Evolutionary conservation across 2,329 filamentous ascomycete genomes (phyloP).

Genomic region (Phyllosticta citriasiana): DNA sequence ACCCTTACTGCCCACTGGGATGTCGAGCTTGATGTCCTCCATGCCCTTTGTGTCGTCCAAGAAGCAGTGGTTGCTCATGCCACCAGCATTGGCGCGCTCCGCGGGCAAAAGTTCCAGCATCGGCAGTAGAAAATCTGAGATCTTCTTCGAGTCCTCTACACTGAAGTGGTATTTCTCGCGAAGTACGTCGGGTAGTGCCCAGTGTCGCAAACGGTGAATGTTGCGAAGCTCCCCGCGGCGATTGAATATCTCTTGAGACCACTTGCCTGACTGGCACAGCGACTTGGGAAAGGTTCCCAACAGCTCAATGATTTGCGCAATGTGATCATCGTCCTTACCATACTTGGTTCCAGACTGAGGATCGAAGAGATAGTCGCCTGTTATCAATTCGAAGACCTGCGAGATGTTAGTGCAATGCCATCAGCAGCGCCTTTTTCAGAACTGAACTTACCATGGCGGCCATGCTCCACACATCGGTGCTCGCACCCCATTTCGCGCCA

Average conservation of each 20-base stretch:
- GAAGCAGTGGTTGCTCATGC: conserved; percentile 81
- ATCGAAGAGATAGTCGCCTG: conserved; percentile 96
- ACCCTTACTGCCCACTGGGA: conserved; percentile 71
- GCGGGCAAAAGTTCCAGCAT: conserved; percentile 88
- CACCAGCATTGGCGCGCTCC: conserved; percentile 85
- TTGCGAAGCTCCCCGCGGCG: conserved; percentile 94
- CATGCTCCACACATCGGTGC: conserved; percentile 99
- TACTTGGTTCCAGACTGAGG: conserved; percentile 98
- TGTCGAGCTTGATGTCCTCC: conserved; percentile 64
- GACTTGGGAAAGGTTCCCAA: conserved; percentile 89
- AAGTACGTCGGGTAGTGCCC: conserved; percentile 86
- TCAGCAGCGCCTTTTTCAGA: not conserved
- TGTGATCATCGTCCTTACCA: conserved; percentile 98
- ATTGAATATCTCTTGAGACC: conserved; percentile 98
- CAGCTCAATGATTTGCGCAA: conserved; percentile 96
- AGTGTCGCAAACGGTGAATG: conserved; percentile 85
- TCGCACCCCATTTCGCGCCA: conserved; percentile 97
- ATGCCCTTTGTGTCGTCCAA: conserved; percentile 81
- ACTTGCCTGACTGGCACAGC: conserved; percentile 85
- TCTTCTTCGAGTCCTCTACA: conserved; percentile 66
- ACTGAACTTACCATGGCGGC: conserved; percentile 73
- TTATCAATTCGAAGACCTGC: conserved; percentile 94
- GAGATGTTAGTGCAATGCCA: not conserved
- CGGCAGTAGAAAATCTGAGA: conserved; percentile 74
- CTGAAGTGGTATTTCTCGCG: conserved; percentile 95